A percentile compares a stretch with the other conserved stretches of the same genome.
These are phyloP conservation scores for Saposhnikovia divaricata DNA, from an alignment of 129 eudicot genomes.

Conservation along the genomic window DNA sequence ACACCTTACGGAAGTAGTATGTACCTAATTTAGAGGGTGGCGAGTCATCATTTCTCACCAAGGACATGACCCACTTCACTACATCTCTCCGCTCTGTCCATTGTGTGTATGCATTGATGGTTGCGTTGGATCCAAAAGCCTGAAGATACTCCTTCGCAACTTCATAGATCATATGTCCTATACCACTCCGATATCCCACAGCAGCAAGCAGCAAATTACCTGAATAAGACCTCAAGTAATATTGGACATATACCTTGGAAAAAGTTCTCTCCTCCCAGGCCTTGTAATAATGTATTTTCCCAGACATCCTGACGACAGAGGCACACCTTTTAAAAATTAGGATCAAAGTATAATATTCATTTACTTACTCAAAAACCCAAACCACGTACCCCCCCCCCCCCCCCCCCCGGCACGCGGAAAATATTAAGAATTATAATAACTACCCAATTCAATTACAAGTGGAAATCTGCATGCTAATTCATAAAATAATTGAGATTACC, in stretches of 20 bases:
- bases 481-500: neutral
- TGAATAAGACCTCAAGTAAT: constrained; percentile 14
- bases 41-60: constrained; percentile 15
- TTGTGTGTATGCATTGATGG: constrained; percentile 6
- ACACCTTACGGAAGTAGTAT: neutral
- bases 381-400: neutral
- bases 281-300: constrained; percentile 6
- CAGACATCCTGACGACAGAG: constrained; percentile 21
- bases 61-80: constrained; percentile 27
- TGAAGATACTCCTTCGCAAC: constrained; percentile 29
- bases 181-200: constrained; percentile 33
- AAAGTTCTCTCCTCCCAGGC: constrained; percentile 38
- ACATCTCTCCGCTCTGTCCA: constrained; percentile 34
- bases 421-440: neutral
- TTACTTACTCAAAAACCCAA: neutral
- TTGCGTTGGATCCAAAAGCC: constrained; percentile 18
- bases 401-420: neutral
- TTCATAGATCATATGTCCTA: constrained; percentile 32
- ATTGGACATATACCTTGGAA: constrained; percentile 27
- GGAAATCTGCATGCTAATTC: neutral
- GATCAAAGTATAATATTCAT: neutral
- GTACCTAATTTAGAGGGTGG: constrained; percentile 16
- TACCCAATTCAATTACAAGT: neutral
- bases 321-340: neutral
- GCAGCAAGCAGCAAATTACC: constrained; percentile 32